Evolutionary conservation across 148 eudicot species (phyloP), one percentile per base, ranked within the genome.

Genomic region (Silene uniflora): DNA sequence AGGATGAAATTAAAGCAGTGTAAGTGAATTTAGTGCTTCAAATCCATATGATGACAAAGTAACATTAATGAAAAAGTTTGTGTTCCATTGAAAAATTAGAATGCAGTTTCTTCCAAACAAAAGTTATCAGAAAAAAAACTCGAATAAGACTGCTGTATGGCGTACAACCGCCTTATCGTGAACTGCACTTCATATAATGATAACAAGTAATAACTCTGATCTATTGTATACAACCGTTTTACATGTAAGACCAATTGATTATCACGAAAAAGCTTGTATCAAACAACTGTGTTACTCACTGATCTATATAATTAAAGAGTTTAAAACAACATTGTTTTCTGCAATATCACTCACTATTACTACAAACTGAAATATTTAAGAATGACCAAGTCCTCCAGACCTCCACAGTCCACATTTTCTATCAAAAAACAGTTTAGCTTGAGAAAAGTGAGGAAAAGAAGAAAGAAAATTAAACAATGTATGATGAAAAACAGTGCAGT

Each of bases 401-500:
- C 56, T 11, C 56, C 56, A 52, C 5, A 12, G 56, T 13, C 56
- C 56, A 12, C 16, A 52, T 16, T 11, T 16, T 52, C 14, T 52
- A 16, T 52, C 56, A 52, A 52, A 52, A 52, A 52, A 52, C 56
- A 52, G 56, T 52, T 39, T 39, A 39, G 10, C 44, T 7, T 6
- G 21, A 39, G 54, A 6, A 39, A 22, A 68, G 19, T 17, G 60
- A 68, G 10, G 3, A 56, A 56, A 44, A 55, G 67, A 22, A 56
- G 35, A 55, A 61, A 35, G 24, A 56, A 54, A 47, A 16, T 25
- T 27, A 39, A 39, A 35, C 24, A 21, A 61, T 22, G 7, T 61
- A 61, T 32, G 17, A 5, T 17, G 42, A n/a, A 35, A 67, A 67
- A 67, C 14, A 67, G 52, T 67, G 54, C 14, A 67, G 71, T 67